Conservation (phyloP, 495 filamentous ascomycete species). For the Coniosporium apollinis region DNA sequence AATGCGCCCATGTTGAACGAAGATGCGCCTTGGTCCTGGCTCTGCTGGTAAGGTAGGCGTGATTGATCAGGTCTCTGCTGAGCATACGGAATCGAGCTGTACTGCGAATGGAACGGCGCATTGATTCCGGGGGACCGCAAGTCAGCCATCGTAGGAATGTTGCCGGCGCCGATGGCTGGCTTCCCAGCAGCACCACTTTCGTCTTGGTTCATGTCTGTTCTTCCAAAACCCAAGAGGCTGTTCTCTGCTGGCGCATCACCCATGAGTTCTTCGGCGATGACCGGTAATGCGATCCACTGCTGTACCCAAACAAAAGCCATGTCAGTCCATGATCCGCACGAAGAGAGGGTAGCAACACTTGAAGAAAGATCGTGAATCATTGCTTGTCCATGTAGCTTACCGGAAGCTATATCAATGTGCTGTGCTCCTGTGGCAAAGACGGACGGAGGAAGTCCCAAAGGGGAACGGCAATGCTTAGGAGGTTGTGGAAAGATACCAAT, state of each 20-base stretch:
- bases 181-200: slow-evolving; percentile 10
- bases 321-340: slow-evolving; percentile 24
- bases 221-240: slow-evolving; percentile 8
- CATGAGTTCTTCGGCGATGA: slow-evolving; percentile 27
- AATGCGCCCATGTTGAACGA: slow-evolving; percentile 33
- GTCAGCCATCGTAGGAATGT: slow-evolving; percentile 2
- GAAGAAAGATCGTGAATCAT: too few relatives aligned
- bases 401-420: too few relatives aligned
- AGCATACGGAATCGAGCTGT: slow-evolving; percentile 10
- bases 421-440: too few relatives aligned
- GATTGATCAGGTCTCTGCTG: slow-evolving; percentile 1
- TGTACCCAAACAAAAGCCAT: slow-evolving; percentile 29
- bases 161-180: neutral
- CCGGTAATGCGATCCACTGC: slow-evolving; percentile 27
- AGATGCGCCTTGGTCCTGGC: slow-evolving; percentile 20
- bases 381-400: too few relatives aligned
- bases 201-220: slow-evolving; percentile 9
- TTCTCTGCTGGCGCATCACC: slow-evolving; percentile 15
- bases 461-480: too few relatives aligned
- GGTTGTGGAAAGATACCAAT: too few relatives aligned
- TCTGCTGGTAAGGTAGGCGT: slow-evolving; percentile 11
- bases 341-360: too few relatives aligned
- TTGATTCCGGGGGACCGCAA: slow-evolving; percentile 6
- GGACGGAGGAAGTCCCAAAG: too few relatives aligned
- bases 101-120: slow-evolving; percentile 16